Conservation (phyloP, 345 rosid genomes). For the Bruguiera gymnorhiza region DNA sequence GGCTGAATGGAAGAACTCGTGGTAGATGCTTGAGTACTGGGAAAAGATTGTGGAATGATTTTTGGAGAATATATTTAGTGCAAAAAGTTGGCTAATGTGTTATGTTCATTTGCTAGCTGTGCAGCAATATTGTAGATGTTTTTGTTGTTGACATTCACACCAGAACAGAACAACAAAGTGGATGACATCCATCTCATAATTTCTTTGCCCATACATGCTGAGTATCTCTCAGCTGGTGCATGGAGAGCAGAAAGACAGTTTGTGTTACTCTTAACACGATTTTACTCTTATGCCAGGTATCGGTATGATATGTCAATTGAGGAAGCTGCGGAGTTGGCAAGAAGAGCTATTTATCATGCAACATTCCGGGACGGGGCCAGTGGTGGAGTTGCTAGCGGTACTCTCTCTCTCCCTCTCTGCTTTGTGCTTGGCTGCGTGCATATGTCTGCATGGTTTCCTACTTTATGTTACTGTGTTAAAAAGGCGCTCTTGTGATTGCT, state of each 20-base stretch:
- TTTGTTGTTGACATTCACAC: no score
- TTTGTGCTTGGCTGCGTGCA: not conserved
- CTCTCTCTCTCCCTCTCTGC: slow-evolving; percentile 8
- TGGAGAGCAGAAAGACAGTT: not conserved
- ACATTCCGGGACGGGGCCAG: slow-evolving; percentile 99
- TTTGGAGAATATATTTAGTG: no score
- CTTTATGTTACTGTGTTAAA: not conserved
- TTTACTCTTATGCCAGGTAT: slow-evolving; percentile 42
- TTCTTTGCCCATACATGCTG: not conserved
- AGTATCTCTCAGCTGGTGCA: not conserved
- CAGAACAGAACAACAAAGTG: no score
- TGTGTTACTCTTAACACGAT: not conserved
- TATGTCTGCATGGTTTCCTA: not conserved
- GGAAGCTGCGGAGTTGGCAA: slow-evolving; percentile 92
- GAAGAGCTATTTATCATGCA: slow-evolving; percentile 96
- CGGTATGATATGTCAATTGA: slow-evolving; percentile 76
- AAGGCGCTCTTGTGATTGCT: not conserved
- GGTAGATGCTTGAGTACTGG: no score
- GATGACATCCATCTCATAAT: not conserved
- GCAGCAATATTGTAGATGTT: no score
- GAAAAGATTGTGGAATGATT: no score
- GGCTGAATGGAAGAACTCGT: no score
- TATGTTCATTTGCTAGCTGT: no score
- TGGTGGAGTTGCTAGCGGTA: slow-evolving; percentile 99
- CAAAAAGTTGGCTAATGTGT: no score